A percentile compares a stretch with the other conserved stretches of the same genome.
Evolutionary conservation across 2,329 filamentous ascomycete species (phyloP).

Genomic region (Claviceps sp.): DNA sequence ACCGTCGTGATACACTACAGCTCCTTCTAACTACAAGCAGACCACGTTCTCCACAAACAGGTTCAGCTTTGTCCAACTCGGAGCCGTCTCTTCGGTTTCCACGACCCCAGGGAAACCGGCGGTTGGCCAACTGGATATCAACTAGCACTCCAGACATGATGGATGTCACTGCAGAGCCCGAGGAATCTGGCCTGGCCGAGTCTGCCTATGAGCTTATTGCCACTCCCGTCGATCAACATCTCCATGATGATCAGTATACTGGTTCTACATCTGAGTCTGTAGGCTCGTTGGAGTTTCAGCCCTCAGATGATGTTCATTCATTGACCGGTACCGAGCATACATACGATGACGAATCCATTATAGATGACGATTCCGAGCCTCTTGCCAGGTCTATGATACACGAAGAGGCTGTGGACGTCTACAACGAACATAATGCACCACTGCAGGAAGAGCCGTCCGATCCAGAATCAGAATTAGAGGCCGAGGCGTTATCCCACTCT

Average conservation of each 20-base stretch:
- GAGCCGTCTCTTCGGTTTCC: conserved; percentile 43
- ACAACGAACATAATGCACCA: conserved; percentile 1
- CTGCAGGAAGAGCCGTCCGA: neutral
- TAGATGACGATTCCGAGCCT: conserved; percentile 18
- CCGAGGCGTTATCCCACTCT: conserved; percentile 23
- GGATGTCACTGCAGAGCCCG: conserved; percentile 29
- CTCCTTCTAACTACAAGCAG: conserved; percentile 11
- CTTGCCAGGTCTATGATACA: conserved; percentile 6
- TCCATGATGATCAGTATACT: conserved; percentile 33
- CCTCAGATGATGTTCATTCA: conserved; percentile 38
- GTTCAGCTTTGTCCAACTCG: conserved; percentile 23
- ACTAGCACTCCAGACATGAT: conserved; percentile 45
- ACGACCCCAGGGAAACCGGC: conserved; percentile 38
- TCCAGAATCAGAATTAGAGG: conserved; percentile 19
- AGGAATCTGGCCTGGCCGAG: conserved; percentile 39
- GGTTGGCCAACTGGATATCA: conserved; percentile 46
- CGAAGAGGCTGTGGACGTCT: conserved; percentile 4
- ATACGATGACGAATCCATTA: conserved; percentile 27
- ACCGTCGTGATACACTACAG: conserved; percentile 16
- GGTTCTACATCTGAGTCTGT: conserved; percentile 37
- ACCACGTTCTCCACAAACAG: conserved; percentile 7
- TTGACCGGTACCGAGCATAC: conserved; percentile 35
- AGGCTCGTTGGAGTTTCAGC: conserved; percentile 34
- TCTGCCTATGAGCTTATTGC: conserved; percentile 43
- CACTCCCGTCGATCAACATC: conserved; percentile 37